phyloP scores from a whole-genome alignment of 306 rosid genomes.

The Cicer chorassanicum region DNA sequence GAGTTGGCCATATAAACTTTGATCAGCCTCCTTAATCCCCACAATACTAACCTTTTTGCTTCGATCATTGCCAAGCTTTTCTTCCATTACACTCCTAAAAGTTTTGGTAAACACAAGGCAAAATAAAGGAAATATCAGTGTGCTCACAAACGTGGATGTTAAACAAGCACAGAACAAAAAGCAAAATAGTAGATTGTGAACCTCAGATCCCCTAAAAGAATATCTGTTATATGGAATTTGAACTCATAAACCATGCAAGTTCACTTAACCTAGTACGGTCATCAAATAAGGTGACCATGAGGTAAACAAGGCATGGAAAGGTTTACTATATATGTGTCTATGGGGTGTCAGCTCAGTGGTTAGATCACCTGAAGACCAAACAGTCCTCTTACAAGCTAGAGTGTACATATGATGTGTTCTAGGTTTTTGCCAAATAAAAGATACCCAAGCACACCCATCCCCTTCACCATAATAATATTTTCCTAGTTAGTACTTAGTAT shows the following conservation, averaged over 20 bases:
- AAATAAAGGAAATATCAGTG: conserved; percentile 43
- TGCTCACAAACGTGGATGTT: conserved; percentile 27
- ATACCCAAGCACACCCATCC: conserved; percentile 17
- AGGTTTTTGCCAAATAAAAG: conserved; percentile 26
- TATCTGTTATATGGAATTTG: conserved; percentile 10
- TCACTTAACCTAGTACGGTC: not conserved
- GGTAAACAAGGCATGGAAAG: conserved; percentile 17
- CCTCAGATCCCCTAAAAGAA: conserved; percentile 36
- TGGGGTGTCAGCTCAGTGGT: no score
- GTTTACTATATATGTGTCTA: not conserved
- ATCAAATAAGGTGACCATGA: not conserved
- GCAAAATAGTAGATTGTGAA: conserved; percentile 30
- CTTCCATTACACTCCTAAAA: conserved; percentile 67
- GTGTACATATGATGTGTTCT: not conserved
- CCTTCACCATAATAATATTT: conserved; percentile 26
- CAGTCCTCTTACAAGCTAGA: conserved; percentile 17
- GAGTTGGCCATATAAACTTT: conserved; percentile 76
- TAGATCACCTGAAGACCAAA: conserved; percentile 17
- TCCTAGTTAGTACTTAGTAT: conserved; percentile 1
- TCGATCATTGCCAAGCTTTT: conserved; percentile 82
- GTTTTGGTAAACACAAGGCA: conserved; percentile 34
- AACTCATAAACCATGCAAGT: conserved; percentile 23
- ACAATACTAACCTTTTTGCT: conserved; percentile 64
- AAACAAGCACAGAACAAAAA: conserved; percentile 35
- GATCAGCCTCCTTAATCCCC: conserved; percentile 75